These are phyloP conservation scores for Rosa persica DNA, from an alignment of 306 rosid species.

Conservation along the genomic window DNA sequence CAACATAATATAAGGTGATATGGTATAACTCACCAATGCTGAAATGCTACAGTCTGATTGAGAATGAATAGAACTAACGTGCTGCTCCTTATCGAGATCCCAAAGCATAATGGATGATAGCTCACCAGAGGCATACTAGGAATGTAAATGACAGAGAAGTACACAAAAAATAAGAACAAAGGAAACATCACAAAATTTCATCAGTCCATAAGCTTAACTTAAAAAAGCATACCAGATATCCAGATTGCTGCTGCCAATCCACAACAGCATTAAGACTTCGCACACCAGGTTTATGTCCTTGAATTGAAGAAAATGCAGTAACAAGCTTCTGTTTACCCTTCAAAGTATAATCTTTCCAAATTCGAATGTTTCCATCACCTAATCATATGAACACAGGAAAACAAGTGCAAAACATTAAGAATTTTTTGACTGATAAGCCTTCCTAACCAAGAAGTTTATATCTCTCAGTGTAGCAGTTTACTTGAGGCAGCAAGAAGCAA, in stretches of 20 bases:
- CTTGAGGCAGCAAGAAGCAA: slow-evolving; percentile 98
- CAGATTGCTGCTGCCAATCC: slow-evolving; percentile 98
- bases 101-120: slow-evolving; percentile 71
- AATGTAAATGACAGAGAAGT: slow-evolving; percentile 25
- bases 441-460: slow-evolving; percentile 10
- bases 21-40: slow-evolving; percentile 67
- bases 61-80: slow-evolving; percentile 67
- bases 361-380: slow-evolving; percentile 90
- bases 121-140: slow-evolving; percentile 91
- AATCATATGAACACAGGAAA: slow-evolving; percentile 20
- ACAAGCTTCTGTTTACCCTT: slow-evolving; percentile 89
- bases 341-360: slow-evolving; percentile 86
- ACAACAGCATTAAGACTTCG: slow-evolving; percentile 85
- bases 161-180: neutral
- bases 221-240: slow-evolving; percentile 73
- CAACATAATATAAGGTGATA: neutral
- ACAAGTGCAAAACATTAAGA: slow-evolving; percentile 18
- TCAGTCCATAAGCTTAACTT: neutral
- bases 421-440: slow-evolving; percentile 4
- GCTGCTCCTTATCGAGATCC: slow-evolving; percentile 96
- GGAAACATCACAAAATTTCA: neutral
- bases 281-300: slow-evolving; percentile 84
- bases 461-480: slow-evolving; percentile 39
- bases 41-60: slow-evolving; percentile 86
- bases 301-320: slow-evolving; percentile 92